These are phyloP conservation scores for Sanghuangporus weigelae DNA, from an alignment of 1,284 basidiomycete species.

Conservation along the genomic window DNA sequence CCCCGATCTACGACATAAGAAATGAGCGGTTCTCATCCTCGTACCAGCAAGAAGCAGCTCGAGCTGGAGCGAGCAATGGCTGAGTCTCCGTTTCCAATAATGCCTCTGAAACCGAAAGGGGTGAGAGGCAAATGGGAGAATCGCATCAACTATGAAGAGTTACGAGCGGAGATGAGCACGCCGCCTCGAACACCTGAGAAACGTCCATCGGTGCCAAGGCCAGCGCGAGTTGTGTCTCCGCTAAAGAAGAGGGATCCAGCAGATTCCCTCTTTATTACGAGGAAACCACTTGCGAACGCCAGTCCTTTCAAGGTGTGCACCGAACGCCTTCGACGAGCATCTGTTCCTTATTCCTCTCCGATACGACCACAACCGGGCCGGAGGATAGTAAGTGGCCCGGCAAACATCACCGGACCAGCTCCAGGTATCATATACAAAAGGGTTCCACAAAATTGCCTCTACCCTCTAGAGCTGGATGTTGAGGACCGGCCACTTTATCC, in stretches of 20 bases:
- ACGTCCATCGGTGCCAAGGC: neutral
- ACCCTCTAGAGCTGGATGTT: neutral
- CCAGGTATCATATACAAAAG: neutral
- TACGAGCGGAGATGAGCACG: neutral
- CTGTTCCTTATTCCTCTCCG: neutral
- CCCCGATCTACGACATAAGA: too few species aligned
- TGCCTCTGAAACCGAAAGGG: neutral
- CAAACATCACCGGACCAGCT: neutral
- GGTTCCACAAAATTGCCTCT: neutral
- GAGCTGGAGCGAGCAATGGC: neutral
- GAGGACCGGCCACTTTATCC: neutral
- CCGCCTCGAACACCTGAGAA: neutral
- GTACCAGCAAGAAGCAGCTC: neutral
- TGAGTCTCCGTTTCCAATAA: neutral
- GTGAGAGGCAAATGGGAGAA: neutral
- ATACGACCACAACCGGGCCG: neutral
- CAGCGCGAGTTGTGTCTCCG: neutral
- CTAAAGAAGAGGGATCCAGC: neutral
- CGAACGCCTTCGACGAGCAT: neutral
- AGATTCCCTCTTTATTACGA: neutral
- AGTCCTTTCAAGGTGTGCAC: neutral
- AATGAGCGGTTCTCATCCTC: neutral
- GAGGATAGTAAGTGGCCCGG: neutral
- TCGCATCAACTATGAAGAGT: neutral
- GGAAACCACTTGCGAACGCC: neutral